These are phyloP conservation scores for Patellifolia procumbens DNA, from an alignment of 179 eudicot species.

Conservation along the genomic window DNA sequence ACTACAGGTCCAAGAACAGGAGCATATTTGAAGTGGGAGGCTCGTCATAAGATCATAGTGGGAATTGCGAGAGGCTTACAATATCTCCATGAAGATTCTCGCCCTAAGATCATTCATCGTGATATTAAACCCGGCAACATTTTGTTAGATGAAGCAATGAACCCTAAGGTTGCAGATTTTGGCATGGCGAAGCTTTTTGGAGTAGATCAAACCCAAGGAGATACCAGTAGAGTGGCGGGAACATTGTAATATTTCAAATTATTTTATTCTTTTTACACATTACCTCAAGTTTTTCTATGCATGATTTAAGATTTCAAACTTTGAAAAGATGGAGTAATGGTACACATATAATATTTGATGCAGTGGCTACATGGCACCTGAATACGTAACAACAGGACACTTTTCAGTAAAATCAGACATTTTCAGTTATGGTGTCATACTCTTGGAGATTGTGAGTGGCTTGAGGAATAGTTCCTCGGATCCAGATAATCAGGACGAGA, in stretches of 20 bases:
- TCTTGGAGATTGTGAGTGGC: too few relatives aligned
- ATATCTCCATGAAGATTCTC: too few relatives aligned
- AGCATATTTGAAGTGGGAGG: slow-evolving; percentile 19
- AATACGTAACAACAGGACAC: too few relatives aligned
- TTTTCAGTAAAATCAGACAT: too few relatives aligned
- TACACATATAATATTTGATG: background rate
- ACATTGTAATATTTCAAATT: slow-evolving; percentile 7
- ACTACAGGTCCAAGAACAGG: slow-evolving; percentile 12
- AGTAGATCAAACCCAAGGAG: too few relatives aligned
- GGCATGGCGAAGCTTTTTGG: too few relatives aligned
- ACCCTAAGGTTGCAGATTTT: too few relatives aligned
- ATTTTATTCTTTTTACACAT: background rate
- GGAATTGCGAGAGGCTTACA: slow-evolving; percentile 10
- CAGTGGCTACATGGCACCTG: too few relatives aligned
- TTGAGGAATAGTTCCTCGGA: slow-evolving; percentile 23
- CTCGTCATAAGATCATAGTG: slow-evolving; percentile 3
- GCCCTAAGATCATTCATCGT: too few relatives aligned
- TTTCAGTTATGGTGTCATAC: too few relatives aligned
- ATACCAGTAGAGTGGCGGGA: slow-evolving; percentile 4
- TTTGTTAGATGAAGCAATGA: too few relatives aligned
- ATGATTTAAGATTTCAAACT: background rate
- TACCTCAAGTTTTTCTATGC: background rate
- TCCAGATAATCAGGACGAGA: slow-evolving; percentile 30
- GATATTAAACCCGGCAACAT: too few relatives aligned
- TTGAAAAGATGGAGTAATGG: background rate